Evolutionary conservation across 75 land plant species (phyloP).

Genomic region (Pinus tabuliformis): DNA sequence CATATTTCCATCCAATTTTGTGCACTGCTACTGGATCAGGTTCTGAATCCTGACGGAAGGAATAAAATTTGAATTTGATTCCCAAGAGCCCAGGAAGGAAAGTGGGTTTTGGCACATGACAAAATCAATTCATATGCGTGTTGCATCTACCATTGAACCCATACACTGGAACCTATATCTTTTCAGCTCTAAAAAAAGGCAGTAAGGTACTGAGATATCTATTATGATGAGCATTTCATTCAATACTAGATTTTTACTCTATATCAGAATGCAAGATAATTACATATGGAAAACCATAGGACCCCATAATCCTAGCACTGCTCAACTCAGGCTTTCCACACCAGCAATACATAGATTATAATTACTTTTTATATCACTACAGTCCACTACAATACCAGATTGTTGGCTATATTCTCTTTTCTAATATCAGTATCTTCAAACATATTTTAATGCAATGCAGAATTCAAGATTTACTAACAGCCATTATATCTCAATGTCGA

Average conservation of each 20-base stretch:
- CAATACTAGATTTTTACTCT: not conserved
- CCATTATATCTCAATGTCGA: not conserved
- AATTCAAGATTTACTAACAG: not conserved
- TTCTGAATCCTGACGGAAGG: no score
- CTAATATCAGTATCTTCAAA: not conserved
- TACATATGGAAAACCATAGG: not conserved
- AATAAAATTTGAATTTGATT: no score
- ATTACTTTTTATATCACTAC: not conserved
- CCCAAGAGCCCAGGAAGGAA: no score
- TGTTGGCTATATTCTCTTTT: not conserved
- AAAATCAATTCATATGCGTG: no score
- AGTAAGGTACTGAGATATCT: not conserved
- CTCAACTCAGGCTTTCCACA: not conserved
- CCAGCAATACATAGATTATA: not conserved
- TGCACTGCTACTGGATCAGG: no score
- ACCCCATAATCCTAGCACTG: not conserved
- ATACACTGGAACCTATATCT: not conserved
- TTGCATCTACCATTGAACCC: not conserved
- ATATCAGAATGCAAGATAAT: not conserved
- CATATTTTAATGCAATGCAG: not conserved
- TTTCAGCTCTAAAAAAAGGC: no score
- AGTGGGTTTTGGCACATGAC: no score
- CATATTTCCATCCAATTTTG: no score
- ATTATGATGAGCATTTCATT: not conserved
- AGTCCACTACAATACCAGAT: not conserved